Evolutionary conservation across 148 eudicot species (phyloP), one percentile per base, ranked within the genome.

Genomic region (Oxyria digyna): DNA sequence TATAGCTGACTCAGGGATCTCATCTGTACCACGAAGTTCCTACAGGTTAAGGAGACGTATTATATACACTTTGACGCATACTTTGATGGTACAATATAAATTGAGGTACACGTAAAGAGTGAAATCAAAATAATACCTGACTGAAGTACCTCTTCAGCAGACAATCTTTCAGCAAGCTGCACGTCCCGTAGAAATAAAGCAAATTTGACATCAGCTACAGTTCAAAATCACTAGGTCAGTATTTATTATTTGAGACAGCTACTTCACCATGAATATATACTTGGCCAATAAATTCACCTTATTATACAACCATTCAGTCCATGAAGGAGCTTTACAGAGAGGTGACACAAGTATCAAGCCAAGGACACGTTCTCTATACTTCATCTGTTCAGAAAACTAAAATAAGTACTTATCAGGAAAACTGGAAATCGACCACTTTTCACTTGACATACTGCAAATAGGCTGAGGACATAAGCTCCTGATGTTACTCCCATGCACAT

Each of bases 281-380:
- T 59, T 14, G 15, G 20, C 17, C 10, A 26, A 26, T 43, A 67
- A 42, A 72, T 62, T 6, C 42, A 95, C 99, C 94, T 95, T 95
- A 77, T 88, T 95, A 69, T 83, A 87, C 67, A 95, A 69, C 99
- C 99, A 95, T 81, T 95, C 99, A 20, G 88, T 88, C 99, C 99
- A 95, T 43, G 97, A 88, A 48, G 94, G 88, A 70, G 94, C 81
- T 79, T 78, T 84, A 79, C 99, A 95, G 45, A 91, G 70, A 69
- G 99, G 99, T 29, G 99, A 91, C 75, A 95, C 82, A 11, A 95
- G 94, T 76, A 95, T 91, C 81, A 95, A 76, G 72, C 99, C 99
- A 50, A 85, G 78, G 79, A 95, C 97, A 54, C 99, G 86, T 42
- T 87, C 91, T 69, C 81, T 82, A 71, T 88, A 81, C 78, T 95